phyloP scores from a whole-genome alignment of 2,329 filamentous ascomycete genomes.

The Hymenoscyphus infarciens region DNA sequence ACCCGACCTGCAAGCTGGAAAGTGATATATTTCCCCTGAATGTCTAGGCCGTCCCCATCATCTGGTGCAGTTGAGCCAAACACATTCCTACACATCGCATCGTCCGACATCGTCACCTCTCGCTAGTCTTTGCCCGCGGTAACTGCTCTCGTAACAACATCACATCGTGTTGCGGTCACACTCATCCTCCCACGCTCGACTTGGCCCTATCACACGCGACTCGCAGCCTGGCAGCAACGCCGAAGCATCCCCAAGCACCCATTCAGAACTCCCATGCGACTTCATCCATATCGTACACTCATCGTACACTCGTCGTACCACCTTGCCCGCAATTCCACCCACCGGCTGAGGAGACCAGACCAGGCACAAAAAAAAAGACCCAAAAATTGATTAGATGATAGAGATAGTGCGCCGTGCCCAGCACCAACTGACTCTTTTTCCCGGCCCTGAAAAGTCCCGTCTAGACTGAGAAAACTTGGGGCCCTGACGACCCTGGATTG shows the following conservation, averaged over 20 bases:
- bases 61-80: conserved; percentile 5
- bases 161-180: conserved; percentile 5
- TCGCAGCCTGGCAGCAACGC: not conserved
- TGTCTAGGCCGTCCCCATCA: not conserved
- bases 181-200: not conserved
- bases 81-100: conserved; percentile 6
- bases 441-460: not conserved
- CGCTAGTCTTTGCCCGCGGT: not conserved
- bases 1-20: not conserved
- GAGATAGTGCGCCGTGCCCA: not conserved
- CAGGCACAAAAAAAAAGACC: not conserved
- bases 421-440: not conserved
- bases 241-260: not conserved
- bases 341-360: not conserved
- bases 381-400: not conserved
- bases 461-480: not conserved
- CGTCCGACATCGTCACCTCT: conserved; percentile 3
- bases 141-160: not conserved
- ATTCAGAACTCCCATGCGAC: not conserved
- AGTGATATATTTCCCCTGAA: conserved; percentile 4
- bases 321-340: not conserved
- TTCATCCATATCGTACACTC: not conserved
- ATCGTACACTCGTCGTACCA: not conserved
- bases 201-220: conserved; percentile 8
- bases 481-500: conserved; percentile 3